Evolutionary conservation across 768 basidiomycete species (phyloP).

Genomic region (Dioszegia crocea): DNA sequence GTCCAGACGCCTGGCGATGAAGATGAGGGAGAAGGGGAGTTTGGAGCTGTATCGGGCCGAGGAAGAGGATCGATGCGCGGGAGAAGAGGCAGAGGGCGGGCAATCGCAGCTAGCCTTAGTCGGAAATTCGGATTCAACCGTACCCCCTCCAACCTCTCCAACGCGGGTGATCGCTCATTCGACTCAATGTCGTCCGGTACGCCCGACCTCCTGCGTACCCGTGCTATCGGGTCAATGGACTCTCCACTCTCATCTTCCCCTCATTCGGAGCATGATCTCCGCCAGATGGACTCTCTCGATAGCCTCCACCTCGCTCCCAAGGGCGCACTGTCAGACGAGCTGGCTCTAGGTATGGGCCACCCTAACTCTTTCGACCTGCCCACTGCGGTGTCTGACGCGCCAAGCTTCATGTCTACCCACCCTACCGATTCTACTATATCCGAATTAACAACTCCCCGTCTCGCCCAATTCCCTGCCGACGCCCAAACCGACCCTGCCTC

Average conservation of each 20-base stretch:
- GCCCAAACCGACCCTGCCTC: neutral
- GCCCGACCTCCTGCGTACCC: constrained; percentile 35
- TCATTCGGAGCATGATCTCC: constrained; percentile 1
- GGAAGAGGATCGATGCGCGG: constrained; percentile 36
- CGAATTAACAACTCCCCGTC: constrained; percentile 14
- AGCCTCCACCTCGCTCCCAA: constrained; percentile 19
- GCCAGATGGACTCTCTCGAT: constrained; percentile 7
- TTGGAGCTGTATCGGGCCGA: constrained; percentile 16
- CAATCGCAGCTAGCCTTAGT: constrained; percentile 35
- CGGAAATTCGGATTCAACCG: constrained; percentile 40
- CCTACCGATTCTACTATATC: constrained; percentile 7
- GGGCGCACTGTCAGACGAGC: constrained; percentile 40
- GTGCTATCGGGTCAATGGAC: constrained; percentile 11
- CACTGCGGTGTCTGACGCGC: neutral
- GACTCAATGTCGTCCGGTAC: constrained; percentile 33
- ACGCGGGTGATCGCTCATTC: constrained; percentile 34
- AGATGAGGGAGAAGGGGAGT: constrained; percentile 29
- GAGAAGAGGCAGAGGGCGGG: constrained; percentile 37
- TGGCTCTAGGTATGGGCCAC: constrained; percentile 21
- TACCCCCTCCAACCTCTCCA: constrained; percentile 15
- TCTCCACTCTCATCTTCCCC: constrained; percentile 8
- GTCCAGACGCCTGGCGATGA: constrained; percentile 18
- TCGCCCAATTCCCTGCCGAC: constrained; percentile 10
- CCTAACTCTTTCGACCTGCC: constrained; percentile 6
- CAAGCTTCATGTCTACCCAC: constrained; percentile 3